These are phyloP conservation scores for Nemania abortiva DNA, from an alignment of 2,329 filamentous ascomycete genomes.

Conservation along the genomic window DNA sequence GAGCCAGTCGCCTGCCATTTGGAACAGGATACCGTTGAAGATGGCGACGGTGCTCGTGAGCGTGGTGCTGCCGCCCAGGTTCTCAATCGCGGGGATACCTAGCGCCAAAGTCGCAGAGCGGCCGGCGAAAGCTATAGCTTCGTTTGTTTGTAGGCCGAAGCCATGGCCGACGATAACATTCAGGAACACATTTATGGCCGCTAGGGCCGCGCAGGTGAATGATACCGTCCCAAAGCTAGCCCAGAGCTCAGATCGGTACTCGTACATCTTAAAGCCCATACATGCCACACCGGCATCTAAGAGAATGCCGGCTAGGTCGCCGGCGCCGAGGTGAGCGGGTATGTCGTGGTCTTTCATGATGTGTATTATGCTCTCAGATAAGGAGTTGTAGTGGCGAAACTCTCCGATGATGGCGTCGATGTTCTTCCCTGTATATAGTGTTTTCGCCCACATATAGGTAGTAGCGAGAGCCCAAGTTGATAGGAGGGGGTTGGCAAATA, in stretches of 20 bases:
- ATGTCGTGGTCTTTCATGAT: slow-evolving; percentile 36
- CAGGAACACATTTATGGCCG: slow-evolving; percentile 46
- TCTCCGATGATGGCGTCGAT: slow-evolving; percentile 42
- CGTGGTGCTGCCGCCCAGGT: slow-evolving; percentile 48
- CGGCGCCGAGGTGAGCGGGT: slow-evolving; percentile 46
- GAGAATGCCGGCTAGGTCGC: slow-evolving; percentile 47
- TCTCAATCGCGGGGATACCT: slow-evolving; percentile 47
- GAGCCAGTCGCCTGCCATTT: slow-evolving; percentile 49
- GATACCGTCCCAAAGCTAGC: slow-evolving; percentile 46
- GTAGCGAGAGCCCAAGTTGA: slow-evolving; percentile 47
- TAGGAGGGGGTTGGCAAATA: slow-evolving; percentile 49
- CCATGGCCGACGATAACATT: slow-evolving; percentile 47
- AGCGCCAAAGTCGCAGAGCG: slow-evolving; percentile 52
- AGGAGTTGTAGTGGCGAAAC: slow-evolving; percentile 46
- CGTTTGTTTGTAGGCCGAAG: slow-evolving; percentile 44
- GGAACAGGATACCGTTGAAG: slow-evolving; percentile 51
- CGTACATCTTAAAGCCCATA: slow-evolving; percentile 53
- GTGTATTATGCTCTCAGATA: slow-evolving; percentile 45
- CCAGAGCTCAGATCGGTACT: slow-evolving; percentile 51
- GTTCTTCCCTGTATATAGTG: slow-evolving; percentile 37
- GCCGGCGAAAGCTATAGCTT: slow-evolving; percentile 50
- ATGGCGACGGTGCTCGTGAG: slow-evolving; percentile 50
- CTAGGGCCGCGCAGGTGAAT: slow-evolving; percentile 45
- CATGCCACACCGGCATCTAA: slow-evolving; percentile 51
- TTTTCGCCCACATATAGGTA: slow-evolving; percentile 50